A percentile compares a stretch with the other conserved stretches of the same genome.
Conservation (phyloP, 2,329 filamentous ascomycete species). For the Rhynchosporium secalis region DNA sequence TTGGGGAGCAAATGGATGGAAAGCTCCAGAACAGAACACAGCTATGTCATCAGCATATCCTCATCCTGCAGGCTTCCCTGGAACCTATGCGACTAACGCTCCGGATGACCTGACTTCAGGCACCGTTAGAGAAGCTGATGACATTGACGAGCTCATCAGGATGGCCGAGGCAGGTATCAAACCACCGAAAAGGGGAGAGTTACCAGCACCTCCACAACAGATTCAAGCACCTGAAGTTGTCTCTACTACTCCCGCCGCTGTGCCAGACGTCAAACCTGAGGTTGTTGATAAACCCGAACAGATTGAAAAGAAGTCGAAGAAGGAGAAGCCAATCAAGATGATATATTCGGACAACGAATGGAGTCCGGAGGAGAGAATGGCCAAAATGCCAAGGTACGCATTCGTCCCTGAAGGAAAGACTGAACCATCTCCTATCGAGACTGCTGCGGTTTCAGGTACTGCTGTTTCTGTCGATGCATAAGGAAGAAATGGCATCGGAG, state of each 20-base stretch:
- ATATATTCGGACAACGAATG: constrained; percentile 78
- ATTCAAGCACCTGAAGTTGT: constrained; percentile 41
- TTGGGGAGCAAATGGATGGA: constrained; percentile 42
- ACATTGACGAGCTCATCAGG: constrained; percentile 65
- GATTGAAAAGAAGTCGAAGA: constrained; percentile 65
- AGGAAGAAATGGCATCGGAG: constrained; percentile 3
- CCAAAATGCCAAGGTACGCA: constrained; percentile 72
- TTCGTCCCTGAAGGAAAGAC: constrained; percentile 51
- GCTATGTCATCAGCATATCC: constrained; percentile 43
- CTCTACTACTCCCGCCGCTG: constrained; percentile 43
- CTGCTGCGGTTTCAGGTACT: constrained; percentile 29
- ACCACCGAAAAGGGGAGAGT: constrained; percentile 46
- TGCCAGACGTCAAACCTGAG: constrained; percentile 26
- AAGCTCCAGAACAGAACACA: constrained; percentile 41
- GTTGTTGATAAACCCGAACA: constrained; percentile 41
- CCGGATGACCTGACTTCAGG: constrained; percentile 51
- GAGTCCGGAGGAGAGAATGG: constrained; percentile 90
- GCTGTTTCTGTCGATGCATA: constrained; percentile 34
- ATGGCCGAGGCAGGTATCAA: constrained; percentile 63
- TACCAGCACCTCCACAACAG: constrained; percentile 41
- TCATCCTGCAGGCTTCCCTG: constrained; percentile 40
- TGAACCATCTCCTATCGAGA: constrained; percentile 38
- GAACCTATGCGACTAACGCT: constrained; percentile 41
- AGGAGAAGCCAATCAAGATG: constrained; percentile 69
- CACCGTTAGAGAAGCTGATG: constrained; percentile 50